Conservation (phyloP, 352 stramenopile genomes). For the Phytophthora syringae region DNA sequence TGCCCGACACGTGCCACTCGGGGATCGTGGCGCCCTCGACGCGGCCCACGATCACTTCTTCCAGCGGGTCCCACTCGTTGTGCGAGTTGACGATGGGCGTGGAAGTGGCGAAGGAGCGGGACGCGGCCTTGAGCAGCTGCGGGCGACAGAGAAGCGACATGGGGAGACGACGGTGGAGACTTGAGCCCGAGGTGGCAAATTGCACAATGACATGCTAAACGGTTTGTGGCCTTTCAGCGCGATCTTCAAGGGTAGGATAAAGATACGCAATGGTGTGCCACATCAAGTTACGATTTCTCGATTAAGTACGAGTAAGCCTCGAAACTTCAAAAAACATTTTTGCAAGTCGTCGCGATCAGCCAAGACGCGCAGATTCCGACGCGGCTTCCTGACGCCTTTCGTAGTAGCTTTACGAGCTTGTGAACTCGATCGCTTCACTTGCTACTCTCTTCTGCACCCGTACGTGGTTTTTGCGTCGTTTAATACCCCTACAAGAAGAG, state of each 20-base stretch:
- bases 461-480: neutral
- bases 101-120: slow-evolving; percentile 28
- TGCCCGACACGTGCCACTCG: slow-evolving; percentile 91
- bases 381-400: slow-evolving; percentile 4
- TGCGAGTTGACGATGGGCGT: slow-evolving; percentile 89
- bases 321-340: slow-evolving; percentile 5
- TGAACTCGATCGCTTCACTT: neutral
- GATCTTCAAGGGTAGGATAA: slow-evolving; percentile 34
- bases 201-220: slow-evolving; percentile 11
- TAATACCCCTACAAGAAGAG: neutral
- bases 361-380: slow-evolving; percentile 1
- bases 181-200: slow-evolving; percentile 19
- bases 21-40: slow-evolving; percentile 90
- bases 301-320: neutral
- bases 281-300: neutral
- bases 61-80: slow-evolving; percentile 92
- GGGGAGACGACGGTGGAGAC: neutral
- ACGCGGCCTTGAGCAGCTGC: slow-evolving; percentile 13
- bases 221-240: slow-evolving; percentile 13
- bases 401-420: neutral
- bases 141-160: slow-evolving; percentile 19
- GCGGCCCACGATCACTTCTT: slow-evolving; percentile 91
- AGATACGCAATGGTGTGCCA: slow-evolving; percentile 16
- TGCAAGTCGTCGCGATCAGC: neutral
- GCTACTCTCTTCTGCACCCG: slow-evolving; percentile 8